Conservation (phyloP, 176 grass and related monocot genomes). For the Eremochloa ophiuroides region DNA sequence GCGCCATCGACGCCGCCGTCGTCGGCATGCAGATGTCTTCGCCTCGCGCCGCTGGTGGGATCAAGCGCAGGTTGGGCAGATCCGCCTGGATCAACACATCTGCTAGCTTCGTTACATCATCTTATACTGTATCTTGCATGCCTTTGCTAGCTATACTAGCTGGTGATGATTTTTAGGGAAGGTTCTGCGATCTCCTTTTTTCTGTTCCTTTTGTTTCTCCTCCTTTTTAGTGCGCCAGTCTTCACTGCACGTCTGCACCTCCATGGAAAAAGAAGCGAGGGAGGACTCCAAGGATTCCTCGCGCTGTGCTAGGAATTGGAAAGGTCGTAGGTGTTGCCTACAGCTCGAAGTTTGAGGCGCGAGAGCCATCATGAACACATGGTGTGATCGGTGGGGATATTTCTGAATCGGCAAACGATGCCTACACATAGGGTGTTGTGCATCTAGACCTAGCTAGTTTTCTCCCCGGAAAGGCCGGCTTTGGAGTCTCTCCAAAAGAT, state of each 20-base stretch:
- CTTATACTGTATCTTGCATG: conserved; percentile 28
- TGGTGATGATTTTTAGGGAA: background rate
- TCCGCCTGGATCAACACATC: conserved; percentile 19
- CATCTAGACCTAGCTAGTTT: conserved; percentile 8
- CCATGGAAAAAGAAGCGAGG: background rate
- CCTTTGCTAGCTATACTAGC: background rate
- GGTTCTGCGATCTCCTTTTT: background rate
- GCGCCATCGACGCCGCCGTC: conserved; percentile 43
- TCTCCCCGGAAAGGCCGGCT: conserved; percentile 26
- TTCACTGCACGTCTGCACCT: background rate
- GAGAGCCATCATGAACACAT: conserved; percentile 33
- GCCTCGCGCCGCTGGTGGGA: conserved; percentile 34
- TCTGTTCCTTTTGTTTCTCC: background rate
- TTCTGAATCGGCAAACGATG: conserved; percentile 43
- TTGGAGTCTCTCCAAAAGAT: background rate
- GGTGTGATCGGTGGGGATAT: conserved; percentile 41
- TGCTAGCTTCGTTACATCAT: background rate
- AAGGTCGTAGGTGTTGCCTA: conserved; percentile 45
- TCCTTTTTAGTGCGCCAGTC: conserved; percentile 11
- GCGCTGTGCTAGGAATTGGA: conserved; percentile 14
- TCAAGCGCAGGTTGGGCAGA: conserved; percentile 76
- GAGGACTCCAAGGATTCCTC: conserved; percentile 33
- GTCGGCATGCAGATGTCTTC: conserved; percentile 73
- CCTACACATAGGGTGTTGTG: conserved; percentile 10
- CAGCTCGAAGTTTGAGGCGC: conserved; percentile 56